Evolutionary conservation across 2,329 filamentous ascomycete genomes (phyloP).

Genomic region (Paecilomyces niveus): DNA sequence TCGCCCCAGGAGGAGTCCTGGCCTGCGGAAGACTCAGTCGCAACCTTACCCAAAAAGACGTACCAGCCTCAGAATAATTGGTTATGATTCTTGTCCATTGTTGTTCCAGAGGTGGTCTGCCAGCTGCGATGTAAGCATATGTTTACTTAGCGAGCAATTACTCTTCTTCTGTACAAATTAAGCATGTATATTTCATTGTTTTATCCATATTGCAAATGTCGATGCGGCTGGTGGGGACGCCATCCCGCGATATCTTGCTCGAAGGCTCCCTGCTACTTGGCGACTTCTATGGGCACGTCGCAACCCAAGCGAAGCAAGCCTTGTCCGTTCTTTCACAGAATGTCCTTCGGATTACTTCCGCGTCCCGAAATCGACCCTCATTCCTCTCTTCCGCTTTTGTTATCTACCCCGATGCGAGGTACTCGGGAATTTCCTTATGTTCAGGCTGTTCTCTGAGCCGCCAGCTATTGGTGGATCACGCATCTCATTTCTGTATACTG

Average conservation of each 20-base stretch:
- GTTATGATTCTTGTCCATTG: neutral
- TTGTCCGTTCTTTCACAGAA: neutral
- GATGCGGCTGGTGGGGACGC: neutral
- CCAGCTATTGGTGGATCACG: neutral
- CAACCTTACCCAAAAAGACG: neutral
- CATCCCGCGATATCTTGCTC: neutral
- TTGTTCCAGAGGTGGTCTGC: neutral
- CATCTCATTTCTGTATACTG: neutral
- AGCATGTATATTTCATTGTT: neutral
- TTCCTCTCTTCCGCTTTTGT: neutral
- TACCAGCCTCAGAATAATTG: neutral
- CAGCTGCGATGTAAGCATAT: neutral
- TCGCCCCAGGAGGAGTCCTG: neutral
- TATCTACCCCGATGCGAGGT: neutral
- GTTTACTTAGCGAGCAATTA: neutral
- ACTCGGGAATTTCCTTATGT: neutral
- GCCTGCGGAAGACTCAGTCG: neutral
- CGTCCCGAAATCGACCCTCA: neutral
- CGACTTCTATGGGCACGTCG: neutral
- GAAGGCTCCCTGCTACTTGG: neutral
- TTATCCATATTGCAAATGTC: neutral
- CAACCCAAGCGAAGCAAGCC: neutral
- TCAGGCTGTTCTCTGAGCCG: neutral
- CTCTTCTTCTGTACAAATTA: constrained; percentile 1
- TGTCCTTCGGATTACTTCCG: neutral